A percentile compares a stretch with the other conserved stretches of the same genome.
These are phyloP conservation scores for Ilex paraguariensis DNA, from an alignment of 305 asterid species.

Conservation along the genomic window DNA sequence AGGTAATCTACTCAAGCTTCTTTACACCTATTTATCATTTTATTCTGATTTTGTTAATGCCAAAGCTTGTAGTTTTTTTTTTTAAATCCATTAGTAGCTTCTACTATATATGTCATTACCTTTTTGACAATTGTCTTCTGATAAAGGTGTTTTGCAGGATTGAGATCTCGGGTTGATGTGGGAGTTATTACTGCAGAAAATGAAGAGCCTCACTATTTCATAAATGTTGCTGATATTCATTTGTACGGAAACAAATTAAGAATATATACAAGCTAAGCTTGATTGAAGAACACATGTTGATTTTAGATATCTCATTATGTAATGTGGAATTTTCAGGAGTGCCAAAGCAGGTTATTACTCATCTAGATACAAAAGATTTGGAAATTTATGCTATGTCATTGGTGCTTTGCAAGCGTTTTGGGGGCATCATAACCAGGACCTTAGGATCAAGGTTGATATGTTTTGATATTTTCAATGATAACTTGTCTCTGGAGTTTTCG, in stretches of 20 bases:
- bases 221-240: conserved; percentile 87
- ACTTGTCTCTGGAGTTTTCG: background rate
- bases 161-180: conserved; percentile 57
- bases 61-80: background rate
- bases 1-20: conserved; percentile 35
- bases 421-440: conserved; percentile 68
- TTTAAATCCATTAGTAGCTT: background rate
- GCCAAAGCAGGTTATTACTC: conserved; percentile 93
- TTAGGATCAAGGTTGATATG: conserved; percentile 66
- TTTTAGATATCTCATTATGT: background rate
- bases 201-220: conserved; percentile 65
- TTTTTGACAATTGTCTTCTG: conserved; percentile 7
- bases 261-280: background rate
- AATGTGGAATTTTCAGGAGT: conserved; percentile 48
- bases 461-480: background rate
- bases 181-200: conserved; percentile 63
- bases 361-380: conserved; percentile 79
- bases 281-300: background rate
- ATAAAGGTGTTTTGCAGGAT: conserved; percentile 45
- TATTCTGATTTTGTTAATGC: background rate
- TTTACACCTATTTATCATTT: conserved; percentile 6
- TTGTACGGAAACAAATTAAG: conserved; percentile 44
- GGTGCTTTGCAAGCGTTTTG: conserved; percentile 84
- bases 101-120: conserved; percentile 1
- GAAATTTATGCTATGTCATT: conserved; percentile 80